phyloP scores from a whole-genome alignment of 2,329 filamentous ascomycete species.

The Aspergillus latus region DNA sequence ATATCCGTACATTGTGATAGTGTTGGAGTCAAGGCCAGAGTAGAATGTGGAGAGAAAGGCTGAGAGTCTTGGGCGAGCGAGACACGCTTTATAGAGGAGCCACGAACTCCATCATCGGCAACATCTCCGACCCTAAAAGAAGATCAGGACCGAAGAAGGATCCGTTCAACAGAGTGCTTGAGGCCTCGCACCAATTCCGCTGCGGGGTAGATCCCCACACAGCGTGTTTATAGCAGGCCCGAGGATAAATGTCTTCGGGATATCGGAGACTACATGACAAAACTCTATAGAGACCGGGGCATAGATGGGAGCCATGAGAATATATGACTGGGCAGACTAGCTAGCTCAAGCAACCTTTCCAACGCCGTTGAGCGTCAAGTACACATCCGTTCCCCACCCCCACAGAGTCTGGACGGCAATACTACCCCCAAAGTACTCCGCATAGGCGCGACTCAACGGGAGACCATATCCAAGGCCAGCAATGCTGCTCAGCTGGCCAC shows the following conservation, averaged over 20 bases:
- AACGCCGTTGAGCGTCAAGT: slow-evolving; percentile 62
- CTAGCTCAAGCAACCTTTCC: slow-evolving; percentile 45
- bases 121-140: neutral
- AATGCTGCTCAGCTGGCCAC: slow-evolving; percentile 75
- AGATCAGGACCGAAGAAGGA: neutral
- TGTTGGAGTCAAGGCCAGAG: neutral
- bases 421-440: slow-evolving; percentile 95
- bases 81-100: neutral
- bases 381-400: slow-evolving; percentile 81
- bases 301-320: neutral
- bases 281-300: neutral
- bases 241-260: slow-evolving; percentile 1
- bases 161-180: neutral
- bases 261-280: neutral
- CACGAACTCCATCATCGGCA: neutral
- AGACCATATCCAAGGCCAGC: slow-evolving; percentile 91
- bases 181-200: slow-evolving; percentile 14
- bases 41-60: neutral
- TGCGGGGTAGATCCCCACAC: slow-evolving; percentile 16
- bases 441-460: slow-evolving; percentile 87
- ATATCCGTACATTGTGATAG: neutral
- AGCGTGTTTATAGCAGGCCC: neutral
- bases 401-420: slow-evolving; percentile 93
- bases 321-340: neutral
- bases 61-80: neutral